Evolutionary conservation across 441 rosid species (phyloP).

Genomic region (Aleurites moluccanus): DNA sequence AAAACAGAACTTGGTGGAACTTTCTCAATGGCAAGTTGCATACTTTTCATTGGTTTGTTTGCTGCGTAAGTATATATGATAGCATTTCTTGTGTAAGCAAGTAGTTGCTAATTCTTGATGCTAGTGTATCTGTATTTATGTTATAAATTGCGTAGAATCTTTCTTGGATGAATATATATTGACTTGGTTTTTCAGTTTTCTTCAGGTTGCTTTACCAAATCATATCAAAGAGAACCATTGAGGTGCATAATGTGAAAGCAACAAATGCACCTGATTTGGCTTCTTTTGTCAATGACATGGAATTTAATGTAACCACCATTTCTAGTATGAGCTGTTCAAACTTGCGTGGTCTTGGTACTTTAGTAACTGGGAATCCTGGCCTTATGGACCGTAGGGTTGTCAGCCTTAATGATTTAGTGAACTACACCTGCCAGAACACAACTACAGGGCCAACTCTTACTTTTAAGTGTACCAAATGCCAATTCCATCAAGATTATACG

Average conservation of each 20-base stretch:
- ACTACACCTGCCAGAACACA: conserved; percentile 74
- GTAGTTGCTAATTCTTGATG: conserved; percentile 8
- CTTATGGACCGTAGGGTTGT: conserved; percentile 49
- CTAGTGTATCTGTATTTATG: background rate
- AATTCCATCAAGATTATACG: conserved; percentile 46
- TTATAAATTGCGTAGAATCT: background rate
- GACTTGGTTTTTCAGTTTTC: conserved; percentile 48
- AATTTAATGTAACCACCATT: conserved; percentile 75
- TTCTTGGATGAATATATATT: conserved; percentile 20
- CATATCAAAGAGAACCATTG: conserved; percentile 77
- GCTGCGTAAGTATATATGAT: conserved; percentile 72
- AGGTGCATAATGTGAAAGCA: conserved; percentile 87
- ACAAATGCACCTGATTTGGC: conserved; percentile 75
- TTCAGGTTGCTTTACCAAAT: conserved; percentile 94
- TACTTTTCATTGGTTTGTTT: conserved; percentile 84
- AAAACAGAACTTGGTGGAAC: conserved; percentile 97
- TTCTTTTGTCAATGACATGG: conserved; percentile 70
- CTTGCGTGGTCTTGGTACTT: conserved; percentile 56
- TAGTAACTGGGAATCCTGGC: conserved; percentile 72
- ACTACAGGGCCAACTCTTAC: conserved; percentile 76
- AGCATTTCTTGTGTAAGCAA: conserved; percentile 4
- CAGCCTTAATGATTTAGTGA: conserved; percentile 50
- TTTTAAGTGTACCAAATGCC: conserved; percentile 70
- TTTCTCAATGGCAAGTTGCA: conserved; percentile 95
- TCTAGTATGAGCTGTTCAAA: conserved; percentile 93